Base-by-base conservation (phyloP, 345 rosid species). In the Arabis alpina region DNA sequence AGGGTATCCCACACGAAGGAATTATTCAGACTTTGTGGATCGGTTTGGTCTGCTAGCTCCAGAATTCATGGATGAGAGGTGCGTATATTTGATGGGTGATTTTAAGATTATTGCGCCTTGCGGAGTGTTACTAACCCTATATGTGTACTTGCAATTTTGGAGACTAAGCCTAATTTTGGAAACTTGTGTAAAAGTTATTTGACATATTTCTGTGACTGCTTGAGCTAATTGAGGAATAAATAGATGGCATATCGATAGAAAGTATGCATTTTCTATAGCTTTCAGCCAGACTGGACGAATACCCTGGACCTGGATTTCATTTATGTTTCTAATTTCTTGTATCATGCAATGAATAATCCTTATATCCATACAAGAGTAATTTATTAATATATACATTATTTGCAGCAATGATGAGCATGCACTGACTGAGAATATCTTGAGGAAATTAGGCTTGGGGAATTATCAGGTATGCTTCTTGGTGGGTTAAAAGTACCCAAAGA, bases 1-100 rank as follows among this genome's bases (percentile, higher is more conserved):
- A 32, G 97, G 97, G 77, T 94, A 94, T 82, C 97, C 99, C 30
- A 86, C 99, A 42, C 85, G 96, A 80, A 87, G 91, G 81, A 76
- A 82, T 52, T 94, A 84, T 76, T 76, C 91, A 45, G 96, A 91
- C 74, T 94, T 94, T 78, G 93, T 89, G 68, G 97, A 94, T 75
- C 96, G 99, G 43, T 94, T 88, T 85, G 97, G 97, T 74, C 68
- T 91, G 39, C 75, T 94, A 54, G 79, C 84, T 76, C 87, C 80
- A 69, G 96, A 94, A 71, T 76, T 83, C 76, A 69, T 85, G 78
- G 93, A 89, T 73, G 91, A 85, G 79, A 91, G 95, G 97, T 94
- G 36, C 25, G 53, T 43, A 73, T 54, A 54, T 25, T 41, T 45
- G 42, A 48, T 68, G 32, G 41, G 53, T 72, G 70, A 24, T 60